phyloP scores from a whole-genome alignment of 2,329 filamentous ascomycete genomes.

The Acrodontium crateriforme region DNA sequence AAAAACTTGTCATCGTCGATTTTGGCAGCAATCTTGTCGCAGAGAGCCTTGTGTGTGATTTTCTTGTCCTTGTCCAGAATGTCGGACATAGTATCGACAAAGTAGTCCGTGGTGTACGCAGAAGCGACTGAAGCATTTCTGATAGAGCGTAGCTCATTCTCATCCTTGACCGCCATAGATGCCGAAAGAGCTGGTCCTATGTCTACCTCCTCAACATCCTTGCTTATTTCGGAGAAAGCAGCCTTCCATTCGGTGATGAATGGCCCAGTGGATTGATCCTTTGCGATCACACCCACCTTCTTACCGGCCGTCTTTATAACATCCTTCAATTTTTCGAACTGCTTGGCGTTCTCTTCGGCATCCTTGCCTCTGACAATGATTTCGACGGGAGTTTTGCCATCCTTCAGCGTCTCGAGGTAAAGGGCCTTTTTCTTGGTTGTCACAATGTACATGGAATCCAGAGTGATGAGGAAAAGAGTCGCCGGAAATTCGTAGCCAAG shows the following conservation, averaged over 20 bases:
- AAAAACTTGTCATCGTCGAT: constrained; percentile 92
- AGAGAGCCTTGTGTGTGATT: constrained; percentile 74
- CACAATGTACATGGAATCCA: constrained; percentile 77
- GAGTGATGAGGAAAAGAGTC: constrained; percentile 82
- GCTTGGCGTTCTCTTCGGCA: constrained; percentile 76
- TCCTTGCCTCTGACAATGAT: constrained; percentile 88
- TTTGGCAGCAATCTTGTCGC: constrained; percentile 80
- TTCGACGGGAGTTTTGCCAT: constrained; percentile 83
- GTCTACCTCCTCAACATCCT: constrained; percentile 81
- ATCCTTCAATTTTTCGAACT: constrained; percentile 71
- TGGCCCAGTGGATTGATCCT: constrained; percentile 71
- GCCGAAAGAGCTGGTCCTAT: constrained; percentile 69
- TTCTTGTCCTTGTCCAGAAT: constrained; percentile 95
- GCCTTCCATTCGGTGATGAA: constrained; percentile 97
- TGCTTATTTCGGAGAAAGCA: constrained; percentile 59
- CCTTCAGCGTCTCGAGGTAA: constrained; percentile 82
- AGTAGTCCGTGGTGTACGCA: constrained; percentile 83
- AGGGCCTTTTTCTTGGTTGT: constrained; percentile 98
- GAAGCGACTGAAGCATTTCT: constrained; percentile 88
- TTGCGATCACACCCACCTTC: constrained; percentile 76
- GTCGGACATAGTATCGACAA: constrained; percentile 95
- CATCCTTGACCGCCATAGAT: constrained; percentile 86
- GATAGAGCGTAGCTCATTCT: constrained; percentile 85
- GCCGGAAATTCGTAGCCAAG: constrained; percentile 97
- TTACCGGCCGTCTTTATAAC: constrained; percentile 81